Percentiles rank a stretch among this genome's conserved stretches.
Evolutionary conservation across 345 rosid species (phyloP).

Genomic region (Gossypium rotundifolium): DNA sequence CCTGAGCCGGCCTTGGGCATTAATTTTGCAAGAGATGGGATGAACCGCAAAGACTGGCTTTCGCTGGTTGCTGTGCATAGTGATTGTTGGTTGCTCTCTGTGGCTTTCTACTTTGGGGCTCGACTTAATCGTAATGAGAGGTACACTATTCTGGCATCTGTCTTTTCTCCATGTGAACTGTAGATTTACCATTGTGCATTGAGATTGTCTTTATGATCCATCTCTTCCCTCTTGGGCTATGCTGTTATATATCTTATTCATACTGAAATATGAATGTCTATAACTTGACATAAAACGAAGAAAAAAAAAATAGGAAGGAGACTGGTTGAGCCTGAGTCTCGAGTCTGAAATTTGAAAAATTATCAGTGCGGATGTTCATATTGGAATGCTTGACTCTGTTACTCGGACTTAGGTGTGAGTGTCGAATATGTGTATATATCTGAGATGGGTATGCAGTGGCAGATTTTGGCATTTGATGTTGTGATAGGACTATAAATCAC

Average conservation of each 20-base stretch:
- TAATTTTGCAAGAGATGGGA: slow-evolving; percentile 79
- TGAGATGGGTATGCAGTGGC: neutral
- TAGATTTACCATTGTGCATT: neutral
- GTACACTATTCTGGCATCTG: slow-evolving; percentile 22
- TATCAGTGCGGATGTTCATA: neutral
- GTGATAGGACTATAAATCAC: neutral
- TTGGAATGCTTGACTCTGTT: slow-evolving; percentile 23
- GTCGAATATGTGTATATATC: neutral
- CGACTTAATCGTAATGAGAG: slow-evolving; percentile 70
- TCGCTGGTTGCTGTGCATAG: slow-evolving; percentile 78
- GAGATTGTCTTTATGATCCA: neutral
- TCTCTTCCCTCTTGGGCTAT: neutral
- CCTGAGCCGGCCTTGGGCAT: slow-evolving; percentile 86
- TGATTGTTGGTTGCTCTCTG: slow-evolving; percentile 78
- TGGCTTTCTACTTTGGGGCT: slow-evolving; percentile 77
- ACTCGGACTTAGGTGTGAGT: neutral
- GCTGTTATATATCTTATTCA: neutral
- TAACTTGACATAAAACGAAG: neutral
- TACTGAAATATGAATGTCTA: neutral
- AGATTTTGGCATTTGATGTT: too few species aligned
- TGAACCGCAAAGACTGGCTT: slow-evolving; percentile 78
- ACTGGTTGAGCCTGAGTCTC: neutral
- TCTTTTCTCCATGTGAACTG: neutral
- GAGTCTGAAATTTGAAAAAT: neutral
- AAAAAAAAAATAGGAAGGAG: neutral